Base-by-base conservation (phyloP, 805 yeast genomes). In the Saturnispora kantuleensis region DNA sequence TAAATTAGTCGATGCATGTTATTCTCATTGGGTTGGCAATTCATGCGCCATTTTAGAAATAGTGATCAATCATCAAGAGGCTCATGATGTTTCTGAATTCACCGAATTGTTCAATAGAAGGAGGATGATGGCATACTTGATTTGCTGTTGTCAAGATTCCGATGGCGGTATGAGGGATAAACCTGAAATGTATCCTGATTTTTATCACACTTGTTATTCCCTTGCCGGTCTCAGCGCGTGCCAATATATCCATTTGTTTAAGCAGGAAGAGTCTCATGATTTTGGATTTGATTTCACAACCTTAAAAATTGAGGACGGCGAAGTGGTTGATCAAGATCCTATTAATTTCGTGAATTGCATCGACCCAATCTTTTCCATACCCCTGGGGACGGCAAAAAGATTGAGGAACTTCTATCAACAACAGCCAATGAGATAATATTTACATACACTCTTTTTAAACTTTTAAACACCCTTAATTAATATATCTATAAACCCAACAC, bases 1-100 rank as follows among this genome's bases (percentile, higher is more conserved):
- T 60, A 93, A 93, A 59, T 70, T 93, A 30, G 97, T 93, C 1
- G 98, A 93, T 59, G 96, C 95, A 0, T 93, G 98, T 62, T 93
- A 93, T 60, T 78, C 90, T 57, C 90, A 83, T 61, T 93, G 98
- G 98, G 82, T 88, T 2, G 97, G 97, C 1, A 94, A 87, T 0
- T 59, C 81, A 33, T 68, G 73, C 50, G 77, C 85, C 0, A 61
- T 86, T 31, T 47, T 87, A 4, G 93, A 84, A 47, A 66, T 73
- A 0, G 65, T 81, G 1, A 56, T 47, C 9, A 47, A 47, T 50
- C 32, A 85, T 7, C 88, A 84, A 46, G 65, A 79, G 1, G 54
- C 12, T 3, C 15, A 16, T 18, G 10, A n/a, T 5, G 31, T 32
- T 13, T 31, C 17, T 2, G 33, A 15, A 10, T 50, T 29, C 16